Percentiles rank a stretch among this genome's conserved stretches.
phyloP scores from a whole-genome alignment of 495 filamentous ascomycete genomes.

The Pyrenula aspistea region DNA sequence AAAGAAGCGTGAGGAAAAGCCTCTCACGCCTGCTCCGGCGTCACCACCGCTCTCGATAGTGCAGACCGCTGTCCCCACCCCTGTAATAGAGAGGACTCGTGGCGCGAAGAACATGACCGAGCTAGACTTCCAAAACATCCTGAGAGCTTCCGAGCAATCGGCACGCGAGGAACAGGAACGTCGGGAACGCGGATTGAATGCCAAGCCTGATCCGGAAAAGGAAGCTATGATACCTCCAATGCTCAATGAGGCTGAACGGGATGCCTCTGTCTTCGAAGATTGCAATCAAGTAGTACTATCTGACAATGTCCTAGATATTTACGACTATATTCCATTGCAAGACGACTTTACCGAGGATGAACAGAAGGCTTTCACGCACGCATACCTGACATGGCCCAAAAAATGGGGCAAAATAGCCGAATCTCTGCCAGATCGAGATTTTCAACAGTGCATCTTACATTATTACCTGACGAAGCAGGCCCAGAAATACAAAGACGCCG shows the following conservation, averaged over 20 bases:
- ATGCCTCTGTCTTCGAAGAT: constrained; percentile 50
- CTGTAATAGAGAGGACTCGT: constrained; percentile 33
- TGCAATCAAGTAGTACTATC: constrained; percentile 57
- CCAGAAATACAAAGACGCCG: constrained; percentile 74
- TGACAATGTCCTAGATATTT: constrained; percentile 53
- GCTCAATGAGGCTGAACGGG: constrained; percentile 41
- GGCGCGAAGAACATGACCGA: constrained; percentile 58
- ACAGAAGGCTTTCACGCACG: constrained; percentile 61
- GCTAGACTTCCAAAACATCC: constrained; percentile 61
- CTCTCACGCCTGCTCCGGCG: constrained; percentile 36
- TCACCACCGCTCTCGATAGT: constrained; percentile 24
- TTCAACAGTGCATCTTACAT: constrained; percentile 81
- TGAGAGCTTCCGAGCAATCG: constrained; percentile 66
- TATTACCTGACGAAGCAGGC: constrained; percentile 91
- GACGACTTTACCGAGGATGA: constrained; percentile 81
- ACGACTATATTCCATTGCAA: constrained; percentile 59
- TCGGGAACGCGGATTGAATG: constrained; percentile 54
- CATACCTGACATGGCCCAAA: constrained; percentile 74
- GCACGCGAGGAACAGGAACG: constrained; percentile 63
- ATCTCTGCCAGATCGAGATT: constrained; percentile 56
- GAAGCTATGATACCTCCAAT: constrained; percentile 80
- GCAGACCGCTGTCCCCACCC: constrained; percentile 16
- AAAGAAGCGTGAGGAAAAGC: constrained; percentile 42
- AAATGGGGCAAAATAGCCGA: constrained; percentile 85
- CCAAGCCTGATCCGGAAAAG: constrained; percentile 63